phyloP scores from a whole-genome alignment of 1,139 yeast species.

The Komagataea norvegica region DNA sequence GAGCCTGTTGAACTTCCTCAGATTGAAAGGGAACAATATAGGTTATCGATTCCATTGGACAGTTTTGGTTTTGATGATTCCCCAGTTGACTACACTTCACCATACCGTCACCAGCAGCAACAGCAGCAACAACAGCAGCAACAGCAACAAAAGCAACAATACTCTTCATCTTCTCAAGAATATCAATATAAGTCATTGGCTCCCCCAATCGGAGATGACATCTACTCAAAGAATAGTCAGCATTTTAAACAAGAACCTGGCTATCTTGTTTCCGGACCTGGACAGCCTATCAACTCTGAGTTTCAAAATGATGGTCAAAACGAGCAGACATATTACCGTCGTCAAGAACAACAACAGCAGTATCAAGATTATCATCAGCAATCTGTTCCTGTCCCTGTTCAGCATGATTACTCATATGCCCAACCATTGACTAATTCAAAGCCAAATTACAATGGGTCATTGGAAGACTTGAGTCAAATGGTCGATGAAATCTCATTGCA shows the following conservation, averaged over 20 bases:
- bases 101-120: conserved; percentile 1
- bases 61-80: conserved; percentile 19
- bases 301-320: neutral
- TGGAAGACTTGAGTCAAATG: conserved; percentile 24
- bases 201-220: conserved; percentile 7
- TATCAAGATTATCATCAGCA: neutral
- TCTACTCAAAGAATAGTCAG: neutral
- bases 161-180: neutral
- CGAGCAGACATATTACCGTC: neutral
- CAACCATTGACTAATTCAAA: neutral
- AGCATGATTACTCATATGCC: neutral
- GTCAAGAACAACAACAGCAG: neutral
- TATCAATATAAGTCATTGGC: conserved; percentile 8
- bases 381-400: neutral
- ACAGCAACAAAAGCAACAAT: conserved; percentile 1
- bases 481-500: conserved; percentile 32
- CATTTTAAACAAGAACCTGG: conserved; percentile 1
- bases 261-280: conserved; percentile 1
- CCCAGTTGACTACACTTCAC: no score
- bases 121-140: conserved; percentile 5
- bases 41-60: conserved; percentile 26
- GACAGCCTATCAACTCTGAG: no score
- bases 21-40: conserved; percentile 26
- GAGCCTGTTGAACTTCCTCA: conserved; percentile 22
- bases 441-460: conserved; percentile 10